phyloP scores from a whole-genome alignment of 257 asterid species.

The Solanum bulbocastanum region DNA sequence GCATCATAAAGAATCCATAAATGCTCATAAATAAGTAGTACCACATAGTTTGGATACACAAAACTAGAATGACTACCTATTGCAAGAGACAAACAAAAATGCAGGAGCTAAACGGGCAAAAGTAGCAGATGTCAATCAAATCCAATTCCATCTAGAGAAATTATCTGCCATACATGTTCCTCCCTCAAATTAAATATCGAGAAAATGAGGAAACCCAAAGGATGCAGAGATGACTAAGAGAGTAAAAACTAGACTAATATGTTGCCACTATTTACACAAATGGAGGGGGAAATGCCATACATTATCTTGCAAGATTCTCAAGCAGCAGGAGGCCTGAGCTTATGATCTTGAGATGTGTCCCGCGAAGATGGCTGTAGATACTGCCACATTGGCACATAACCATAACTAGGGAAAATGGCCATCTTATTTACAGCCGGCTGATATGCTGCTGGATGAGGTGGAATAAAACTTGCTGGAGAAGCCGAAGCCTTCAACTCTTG shows the following conservation, averaged over 20 bases:
- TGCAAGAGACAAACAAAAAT: background rate
- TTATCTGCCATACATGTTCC: background rate
- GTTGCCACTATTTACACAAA: constrained; percentile 3
- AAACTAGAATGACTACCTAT: background rate
- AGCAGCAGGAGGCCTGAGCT: constrained; percentile 85
- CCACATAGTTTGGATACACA: background rate
- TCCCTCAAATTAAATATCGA: background rate
- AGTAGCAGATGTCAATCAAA: background rate
- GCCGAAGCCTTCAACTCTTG: constrained; percentile 50
- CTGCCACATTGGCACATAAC: constrained; percentile 81
- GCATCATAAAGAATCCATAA: background rate
- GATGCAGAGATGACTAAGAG: background rate
- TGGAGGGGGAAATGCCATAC: background rate
- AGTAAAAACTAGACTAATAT: background rate
- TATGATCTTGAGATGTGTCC: constrained; percentile 73
- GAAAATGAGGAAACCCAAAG: background rate
- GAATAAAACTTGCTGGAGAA: constrained; percentile 49
- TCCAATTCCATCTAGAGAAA: background rate
- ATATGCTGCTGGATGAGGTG: constrained; percentile 55
- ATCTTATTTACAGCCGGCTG: constrained; percentile 52
- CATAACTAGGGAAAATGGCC: constrained; percentile 61
- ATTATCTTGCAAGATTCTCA: constrained; percentile 17
- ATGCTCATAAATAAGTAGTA: background rate
- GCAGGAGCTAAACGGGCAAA: background rate
- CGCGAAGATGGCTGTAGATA: constrained; percentile 56